These are phyloP conservation scores for Chrysanthemum makinoi DNA, from an alignment of 129 eudicot species.

Conservation along the genomic window DNA sequence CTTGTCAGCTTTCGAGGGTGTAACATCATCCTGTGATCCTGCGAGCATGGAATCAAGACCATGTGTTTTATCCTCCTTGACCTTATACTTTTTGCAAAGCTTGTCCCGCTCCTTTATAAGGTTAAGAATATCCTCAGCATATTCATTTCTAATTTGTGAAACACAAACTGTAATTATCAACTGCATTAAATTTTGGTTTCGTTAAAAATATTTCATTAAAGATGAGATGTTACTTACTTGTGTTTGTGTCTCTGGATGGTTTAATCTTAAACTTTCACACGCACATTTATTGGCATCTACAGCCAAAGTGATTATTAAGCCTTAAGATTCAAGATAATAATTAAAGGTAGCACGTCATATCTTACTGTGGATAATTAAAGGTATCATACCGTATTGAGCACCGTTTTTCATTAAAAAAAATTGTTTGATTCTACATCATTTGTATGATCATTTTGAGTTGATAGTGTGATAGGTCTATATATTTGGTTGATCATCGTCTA, in stretches of 20 bases:
- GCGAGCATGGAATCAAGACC: slow-evolving; percentile 16
- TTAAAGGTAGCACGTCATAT: neutral
- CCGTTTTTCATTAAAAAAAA: no score
- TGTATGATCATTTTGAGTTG: no score
- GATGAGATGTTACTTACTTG: slow-evolving; percentile 44
- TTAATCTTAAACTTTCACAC: slow-evolving; percentile 60
- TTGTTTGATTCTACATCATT: no score
- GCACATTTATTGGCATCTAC: slow-evolving; percentile 57
- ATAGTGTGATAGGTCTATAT: no score
- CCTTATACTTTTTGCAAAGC: slow-evolving; percentile 41
- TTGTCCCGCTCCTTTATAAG: slow-evolving; percentile 61
- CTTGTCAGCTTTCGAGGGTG: slow-evolving; percentile 18
- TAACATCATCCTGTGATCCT: slow-evolving; percentile 31
- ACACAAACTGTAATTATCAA: slow-evolving; percentile 8
- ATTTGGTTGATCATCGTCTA: no score
- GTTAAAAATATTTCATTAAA: neutral
- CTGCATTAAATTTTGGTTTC: neutral
- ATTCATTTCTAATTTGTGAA: slow-evolving; percentile 56
- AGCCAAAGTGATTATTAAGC: slow-evolving; percentile 34
- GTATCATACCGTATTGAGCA: neutral
- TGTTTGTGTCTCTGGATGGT: slow-evolving; percentile 67
- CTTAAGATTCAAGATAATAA: slow-evolving; percentile 2
- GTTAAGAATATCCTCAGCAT: slow-evolving; percentile 51
- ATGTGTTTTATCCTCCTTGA: slow-evolving; percentile 11
- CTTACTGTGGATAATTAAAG: slow-evolving; percentile 44